These are phyloP conservation scores for Linanthus parryae DNA, from an alignment of 148 eudicot species.

Conservation along the genomic window DNA sequence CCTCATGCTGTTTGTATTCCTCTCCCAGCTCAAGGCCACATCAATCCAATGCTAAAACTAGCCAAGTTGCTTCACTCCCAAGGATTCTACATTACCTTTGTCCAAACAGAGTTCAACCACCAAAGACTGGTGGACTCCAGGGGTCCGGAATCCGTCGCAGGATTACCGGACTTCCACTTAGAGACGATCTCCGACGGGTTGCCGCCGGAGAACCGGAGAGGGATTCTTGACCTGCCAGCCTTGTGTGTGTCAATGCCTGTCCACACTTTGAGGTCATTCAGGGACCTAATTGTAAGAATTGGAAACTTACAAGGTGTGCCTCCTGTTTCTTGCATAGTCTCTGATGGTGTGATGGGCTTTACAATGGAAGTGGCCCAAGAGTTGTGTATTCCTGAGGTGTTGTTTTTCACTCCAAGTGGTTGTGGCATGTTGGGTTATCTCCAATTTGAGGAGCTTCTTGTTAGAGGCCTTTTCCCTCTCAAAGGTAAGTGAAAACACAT, in stretches of 20 bases:
- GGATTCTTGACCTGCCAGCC: slow-evolving; percentile 30
- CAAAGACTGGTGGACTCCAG: slow-evolving; percentile 37
- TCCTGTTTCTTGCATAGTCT: slow-evolving; percentile 42
- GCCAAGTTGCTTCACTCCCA: slow-evolving; percentile 41
- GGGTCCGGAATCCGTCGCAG: slow-evolving; percentile 31
- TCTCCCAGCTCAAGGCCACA: slow-evolving; percentile 62
- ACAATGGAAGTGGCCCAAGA: slow-evolving; percentile 33
- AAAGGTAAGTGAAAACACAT: slow-evolving; percentile 46
- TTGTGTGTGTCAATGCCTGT: slow-evolving; percentile 27
- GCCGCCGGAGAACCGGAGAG: slow-evolving; percentile 27
- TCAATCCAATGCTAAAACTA: slow-evolving; percentile 49
- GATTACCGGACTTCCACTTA: slow-evolving; percentile 40
- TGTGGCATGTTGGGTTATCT: slow-evolving; percentile 41
- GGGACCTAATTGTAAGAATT: slow-evolving; percentile 24
- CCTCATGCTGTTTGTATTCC: slow-evolving; percentile 56
- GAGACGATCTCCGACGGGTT: slow-evolving; percentile 61
- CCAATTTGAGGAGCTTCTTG: slow-evolving; percentile 21
- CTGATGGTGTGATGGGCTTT: slow-evolving; percentile 47
- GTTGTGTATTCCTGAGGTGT: slow-evolving; percentile 37
- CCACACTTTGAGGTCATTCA: slow-evolving; percentile 24
- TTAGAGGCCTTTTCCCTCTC: slow-evolving; percentile 35
- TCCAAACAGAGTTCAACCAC: slow-evolving; percentile 44
- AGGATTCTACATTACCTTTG: slow-evolving; percentile 44
- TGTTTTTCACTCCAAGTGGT: slow-evolving; percentile 46
- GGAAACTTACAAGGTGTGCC: slow-evolving; percentile 17